A percentile compares a stretch with the other conserved stretches of the same genome.
phyloP scores from a whole-genome alignment of 116 monocot species.

The Trichopus zeylanicus region DNA sequence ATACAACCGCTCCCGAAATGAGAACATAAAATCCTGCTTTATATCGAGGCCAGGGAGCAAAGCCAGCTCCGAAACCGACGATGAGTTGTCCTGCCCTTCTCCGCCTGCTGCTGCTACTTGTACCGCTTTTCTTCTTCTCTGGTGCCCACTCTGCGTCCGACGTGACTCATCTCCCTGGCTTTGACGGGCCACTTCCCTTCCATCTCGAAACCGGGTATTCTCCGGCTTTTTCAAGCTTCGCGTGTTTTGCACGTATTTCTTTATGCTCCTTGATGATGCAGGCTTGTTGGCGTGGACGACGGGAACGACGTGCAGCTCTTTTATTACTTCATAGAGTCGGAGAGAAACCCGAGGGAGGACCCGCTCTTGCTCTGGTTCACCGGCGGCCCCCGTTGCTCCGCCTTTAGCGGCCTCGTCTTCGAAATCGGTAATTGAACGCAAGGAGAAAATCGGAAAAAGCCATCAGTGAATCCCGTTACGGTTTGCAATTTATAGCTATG shows the following conservation, averaged over 20 bases:
- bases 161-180: conserved; percentile 35
- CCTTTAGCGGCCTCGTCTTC: background rate
- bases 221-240: too few relatives aligned
- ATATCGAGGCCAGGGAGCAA: too few relatives aligned
- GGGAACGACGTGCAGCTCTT: conserved; percentile 4
- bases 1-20: too few relatives aligned
- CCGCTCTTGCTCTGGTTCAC: conserved; percentile 6
- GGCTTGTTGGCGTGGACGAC: conserved; percentile 5
- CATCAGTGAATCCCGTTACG: too few relatives aligned
- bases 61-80: too few relatives aligned
- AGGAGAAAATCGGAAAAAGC: too few relatives aligned
- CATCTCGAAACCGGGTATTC: conserved; percentile 12
- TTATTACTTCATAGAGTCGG: conserved; percentile 11
- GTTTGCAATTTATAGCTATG: too few relatives aligned
- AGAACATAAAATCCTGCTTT: too few relatives aligned
- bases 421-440: conserved; percentile 3
- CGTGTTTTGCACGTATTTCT: too few relatives aligned
- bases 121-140: background rate
- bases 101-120: too few relatives aligned
- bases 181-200: conserved; percentile 40
- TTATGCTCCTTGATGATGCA: background rate
- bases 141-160: background rate
- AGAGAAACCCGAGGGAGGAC: background rate
- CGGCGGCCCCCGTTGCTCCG: conserved; percentile 6
- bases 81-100: too few relatives aligned